Evolutionary conservation across 495 filamentous ascomycete species (phyloP).

Genomic region (Glutinoglossum americanum): DNA sequence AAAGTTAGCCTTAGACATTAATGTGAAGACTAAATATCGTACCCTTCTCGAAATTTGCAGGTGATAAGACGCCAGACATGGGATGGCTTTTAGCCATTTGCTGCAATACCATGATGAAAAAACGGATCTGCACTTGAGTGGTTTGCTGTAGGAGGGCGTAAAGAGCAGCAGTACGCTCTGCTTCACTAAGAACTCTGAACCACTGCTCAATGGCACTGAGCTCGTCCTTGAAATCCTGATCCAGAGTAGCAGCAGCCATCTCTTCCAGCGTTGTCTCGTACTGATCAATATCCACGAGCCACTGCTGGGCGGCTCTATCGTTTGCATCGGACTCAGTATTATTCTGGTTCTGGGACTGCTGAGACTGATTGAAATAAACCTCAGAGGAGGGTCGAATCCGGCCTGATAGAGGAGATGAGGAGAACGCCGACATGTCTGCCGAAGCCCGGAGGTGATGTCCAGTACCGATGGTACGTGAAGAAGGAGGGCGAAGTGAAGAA

Average conservation of each 20-base stretch:
- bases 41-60: slow-evolving; percentile 96
- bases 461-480: slow-evolving; percentile 54
- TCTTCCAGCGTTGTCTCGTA: slow-evolving; percentile 94
- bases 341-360: slow-evolving; percentile 37
- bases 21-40: background rate
- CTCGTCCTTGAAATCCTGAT: slow-evolving; percentile 99
- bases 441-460: slow-evolving; percentile 84
- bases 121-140: slow-evolving; percentile 94
- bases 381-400: slow-evolving; percentile 91
- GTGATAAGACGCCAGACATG: slow-evolving; percentile 89
- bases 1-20: background rate
- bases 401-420: slow-evolving; percentile 46
- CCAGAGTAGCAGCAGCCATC: slow-evolving; percentile 92
- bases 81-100: slow-evolving; percentile 97
- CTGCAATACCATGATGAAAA: slow-evolving; percentile 96
- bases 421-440: slow-evolving; percentile 81
- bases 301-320: slow-evolving; percentile 90
- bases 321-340: slow-evolving; percentile 56
- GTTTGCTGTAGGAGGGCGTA: slow-evolving; percentile 95
- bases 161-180: slow-evolving; percentile 81
- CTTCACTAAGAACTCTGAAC: slow-evolving; percentile 94
- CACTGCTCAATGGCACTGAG: slow-evolving; percentile 97
- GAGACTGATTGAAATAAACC: slow-evolving; percentile 60
- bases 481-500: slow-evolving; percentile 61
- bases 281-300: slow-evolving; percentile 96